A percentile compares a stretch with the other conserved stretches of the same genome.
phyloP scores from a whole-genome alignment of 2,329 filamentous ascomycete genomes.

The Cladophialophora yegresii region DNA sequence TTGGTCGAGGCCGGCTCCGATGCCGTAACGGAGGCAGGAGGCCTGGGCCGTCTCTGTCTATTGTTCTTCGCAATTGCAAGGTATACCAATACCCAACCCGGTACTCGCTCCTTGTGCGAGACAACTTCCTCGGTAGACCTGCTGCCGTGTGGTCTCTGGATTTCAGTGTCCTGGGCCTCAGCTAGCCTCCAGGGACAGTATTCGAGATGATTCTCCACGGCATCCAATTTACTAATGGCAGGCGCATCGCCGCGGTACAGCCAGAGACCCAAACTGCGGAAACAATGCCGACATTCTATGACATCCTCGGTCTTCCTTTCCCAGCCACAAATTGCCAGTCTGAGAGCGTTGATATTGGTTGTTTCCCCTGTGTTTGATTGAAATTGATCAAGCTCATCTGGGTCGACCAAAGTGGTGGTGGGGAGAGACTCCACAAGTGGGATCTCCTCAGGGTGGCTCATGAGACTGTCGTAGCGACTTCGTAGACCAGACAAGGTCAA shows the following conservation, averaged over 20 bases:
- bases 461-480: conserved; percentile 63
- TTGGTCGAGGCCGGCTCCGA: conserved; percentile 11
- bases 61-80: conserved; percentile 33
- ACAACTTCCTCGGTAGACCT: background rate
- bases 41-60: conserved; percentile 18
- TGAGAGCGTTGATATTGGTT: conserved; percentile 62
- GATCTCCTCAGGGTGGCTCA: conserved; percentile 46
- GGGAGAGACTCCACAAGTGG: conserved; percentile 49
- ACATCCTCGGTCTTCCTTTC: conserved; percentile 62
- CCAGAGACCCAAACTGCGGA: conserved; percentile 87
- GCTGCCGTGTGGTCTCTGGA: conserved; percentile 15
- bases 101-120: conserved; percentile 27
- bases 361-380: conserved; percentile 17
- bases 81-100: conserved; percentile 35
- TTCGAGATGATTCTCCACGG: conserved; percentile 72
- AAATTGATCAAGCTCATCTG: conserved; percentile 41
- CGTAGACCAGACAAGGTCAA: conserved; percentile 61
- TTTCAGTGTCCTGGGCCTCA: conserved; percentile 35
- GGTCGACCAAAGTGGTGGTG: conserved; percentile 44
- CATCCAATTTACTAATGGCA: conserved; percentile 70
- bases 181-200: conserved; percentile 71
- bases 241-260: conserved; percentile 69
- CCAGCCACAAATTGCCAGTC: conserved; percentile 74
- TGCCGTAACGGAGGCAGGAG: conserved; percentile 8
- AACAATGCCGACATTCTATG: conserved; percentile 79